Base-by-base conservation (phyloP, 2,329 filamentous ascomycete genomes). In the Botrytis fragariae region DNA sequence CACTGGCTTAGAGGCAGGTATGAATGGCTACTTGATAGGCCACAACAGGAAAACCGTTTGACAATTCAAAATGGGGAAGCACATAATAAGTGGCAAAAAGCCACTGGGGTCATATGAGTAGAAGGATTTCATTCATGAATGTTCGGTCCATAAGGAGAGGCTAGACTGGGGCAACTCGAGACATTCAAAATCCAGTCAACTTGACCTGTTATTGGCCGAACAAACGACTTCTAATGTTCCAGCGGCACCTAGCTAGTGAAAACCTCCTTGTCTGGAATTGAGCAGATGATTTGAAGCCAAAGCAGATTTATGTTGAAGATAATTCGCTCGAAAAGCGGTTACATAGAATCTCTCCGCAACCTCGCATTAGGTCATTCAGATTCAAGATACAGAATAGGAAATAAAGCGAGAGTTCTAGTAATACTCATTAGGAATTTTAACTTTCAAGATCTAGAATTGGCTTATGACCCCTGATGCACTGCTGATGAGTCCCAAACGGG, bases 81-180 rank as follows among this genome's bases (percentile, higher is more conserved):
- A 71, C 20, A 44, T 42, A n/a, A 29, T 60, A 42, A 39, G 71
- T 60, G 51, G 71, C 62, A 39, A 68, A 62, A 60, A 45, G 42
- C 54, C 45, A 59, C 32, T 68, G 51, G 22, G 42, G 62, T 68
- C 25, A 60, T 48, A 45, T 60, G 51, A 39, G 39, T 42, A 45
- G 42, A n/a, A 39, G 48, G 63, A 32, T 22, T 61, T 6, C 25
- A 68, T 51, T 37, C 37, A 54, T 35, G 16, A 18, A 25, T 29
- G 44, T 71, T 35, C n/a, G 51, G 9, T 22, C 22, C 20, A 29
- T 59, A 25, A 72, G n/a, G 32, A 51, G 5, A 37, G n/a, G 22
- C 35, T 42, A 32, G 45, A 20, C 32, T 68, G 25, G 16, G 14
- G 29, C 14, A 25, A 72, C 35, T 57, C 9, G n/a, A 57, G 42